Evolutionary conservation across 108 stramenopile species (phyloP).

Genomic region (Nitzschia putrida): DNA sequence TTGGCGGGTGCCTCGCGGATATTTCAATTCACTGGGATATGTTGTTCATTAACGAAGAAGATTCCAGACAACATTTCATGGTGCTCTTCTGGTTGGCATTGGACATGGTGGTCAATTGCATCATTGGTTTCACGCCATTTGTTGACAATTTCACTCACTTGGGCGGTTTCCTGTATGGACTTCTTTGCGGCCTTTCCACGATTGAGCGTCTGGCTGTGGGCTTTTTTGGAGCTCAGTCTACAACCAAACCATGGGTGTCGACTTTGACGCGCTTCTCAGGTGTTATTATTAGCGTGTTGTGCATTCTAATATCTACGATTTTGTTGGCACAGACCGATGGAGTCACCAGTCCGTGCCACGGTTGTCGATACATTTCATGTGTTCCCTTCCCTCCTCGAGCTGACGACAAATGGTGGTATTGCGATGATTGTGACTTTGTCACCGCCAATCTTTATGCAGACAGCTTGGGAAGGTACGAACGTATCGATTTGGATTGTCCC

Average conservation of each 20-base stretch:
- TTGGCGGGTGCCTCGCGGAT: constrained; percentile 87
- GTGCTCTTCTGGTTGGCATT: constrained; percentile 70
- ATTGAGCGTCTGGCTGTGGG: constrained; percentile 69
- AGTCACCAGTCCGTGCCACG: constrained; percentile 59
- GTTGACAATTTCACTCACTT: constrained; percentile 88
- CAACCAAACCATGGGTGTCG: constrained; percentile 34
- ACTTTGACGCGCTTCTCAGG: constrained; percentile 66
- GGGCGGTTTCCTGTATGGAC: constrained; percentile 85
- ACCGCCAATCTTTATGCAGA: constrained; percentile 35
- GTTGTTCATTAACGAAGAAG: constrained; percentile 68
- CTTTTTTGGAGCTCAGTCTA: constrained; percentile 65
- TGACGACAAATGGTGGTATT: constrained; percentile 88
- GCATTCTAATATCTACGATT: constrained; percentile 64
- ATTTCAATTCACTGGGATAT: constrained; percentile 90
- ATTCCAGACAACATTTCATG: constrained; percentile 23
- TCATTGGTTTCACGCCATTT: constrained; percentile 84
- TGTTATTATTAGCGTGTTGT: constrained; percentile 64
- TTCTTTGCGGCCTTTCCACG: constrained; percentile 74
- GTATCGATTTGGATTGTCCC: constrained; percentile 47
- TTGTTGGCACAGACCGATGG: constrained; percentile 67
- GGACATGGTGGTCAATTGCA: constrained; percentile 80
- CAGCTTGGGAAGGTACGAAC: constrained; percentile 15
- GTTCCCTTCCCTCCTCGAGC: constrained; percentile 77
- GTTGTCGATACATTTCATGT: constrained; percentile 81
- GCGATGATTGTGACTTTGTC: constrained; percentile 80